A percentile compares a stretch with the other conserved stretches of the same genome.
Conservation (phyloP, 345 rosid genomes). For the Geranium rotundifolium region DNA sequence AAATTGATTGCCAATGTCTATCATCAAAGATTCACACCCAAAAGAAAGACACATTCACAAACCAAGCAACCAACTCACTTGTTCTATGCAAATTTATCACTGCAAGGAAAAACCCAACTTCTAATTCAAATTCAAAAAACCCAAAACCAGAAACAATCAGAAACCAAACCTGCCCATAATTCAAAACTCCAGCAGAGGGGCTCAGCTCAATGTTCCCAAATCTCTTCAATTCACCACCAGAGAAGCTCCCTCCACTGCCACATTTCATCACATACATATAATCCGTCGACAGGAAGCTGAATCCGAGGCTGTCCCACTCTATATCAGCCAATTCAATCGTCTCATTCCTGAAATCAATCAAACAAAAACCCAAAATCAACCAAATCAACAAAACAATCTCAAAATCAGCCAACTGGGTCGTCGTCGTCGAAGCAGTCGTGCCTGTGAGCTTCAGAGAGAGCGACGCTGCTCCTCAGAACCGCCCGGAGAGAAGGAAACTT, state of each 20-base stretch:
- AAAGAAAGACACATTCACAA: no score
- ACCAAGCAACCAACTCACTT: no score
- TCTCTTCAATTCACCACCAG: slow-evolving; percentile 14
- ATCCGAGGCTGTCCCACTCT: slow-evolving; percentile 36
- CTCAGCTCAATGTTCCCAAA: slow-evolving; percentile 28
- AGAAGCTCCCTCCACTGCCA: slow-evolving; percentile 12
- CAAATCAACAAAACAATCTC: no score
- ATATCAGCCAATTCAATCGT: slow-evolving; percentile 10
- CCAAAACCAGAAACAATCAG: not conserved
- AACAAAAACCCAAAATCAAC: no score
- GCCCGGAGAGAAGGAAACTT: no score
- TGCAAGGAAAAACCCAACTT: not conserved
- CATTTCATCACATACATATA: slow-evolving; percentile 37
- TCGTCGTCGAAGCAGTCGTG: no score
- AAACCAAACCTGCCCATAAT: slow-evolving; percentile 35
- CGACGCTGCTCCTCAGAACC: no score
- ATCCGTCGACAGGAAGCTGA: slow-evolving; percentile 23
- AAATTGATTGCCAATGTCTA: no score
- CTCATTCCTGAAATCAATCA: not conserved
- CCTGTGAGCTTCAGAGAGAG: no score
- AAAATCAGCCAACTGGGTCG: no score
- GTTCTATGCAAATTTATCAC: not conserved
- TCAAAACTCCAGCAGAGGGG: slow-evolving; percentile 30
- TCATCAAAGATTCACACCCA: no score
- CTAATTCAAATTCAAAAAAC: no score